These are phyloP conservation scores for Sarocladiaceae sp. DNA, from an alignment of 2,329 filamentous ascomycete genomes.

Conservation along the genomic window DNA sequence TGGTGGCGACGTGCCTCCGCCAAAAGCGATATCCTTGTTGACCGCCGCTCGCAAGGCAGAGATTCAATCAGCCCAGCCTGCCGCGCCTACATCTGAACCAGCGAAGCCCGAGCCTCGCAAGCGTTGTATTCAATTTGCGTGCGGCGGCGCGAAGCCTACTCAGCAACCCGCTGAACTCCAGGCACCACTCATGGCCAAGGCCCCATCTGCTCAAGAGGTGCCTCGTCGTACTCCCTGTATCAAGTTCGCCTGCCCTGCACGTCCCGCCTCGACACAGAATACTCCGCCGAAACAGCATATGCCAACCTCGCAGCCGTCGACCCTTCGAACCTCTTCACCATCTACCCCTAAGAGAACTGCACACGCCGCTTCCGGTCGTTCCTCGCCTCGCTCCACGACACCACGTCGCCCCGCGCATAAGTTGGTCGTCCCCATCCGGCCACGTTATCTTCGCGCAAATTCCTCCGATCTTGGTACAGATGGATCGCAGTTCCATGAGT, in stretches of 20 bases:
- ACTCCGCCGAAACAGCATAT: constrained; percentile 27
- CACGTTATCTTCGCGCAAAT: constrained; percentile 47
- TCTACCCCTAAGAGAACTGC: constrained; percentile 20
- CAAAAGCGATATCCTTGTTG: constrained; percentile 21
- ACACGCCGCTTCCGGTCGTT: constrained; percentile 16
- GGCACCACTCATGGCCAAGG: constrained; percentile 28
- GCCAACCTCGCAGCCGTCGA: constrained; percentile 11
- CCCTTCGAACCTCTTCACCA: constrained; percentile 10
- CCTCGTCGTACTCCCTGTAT: constrained; percentile 57
- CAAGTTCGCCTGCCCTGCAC: constrained; percentile 70
- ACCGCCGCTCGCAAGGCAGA: constrained; percentile 15
- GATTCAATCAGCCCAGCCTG: not conserved
- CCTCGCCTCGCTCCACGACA: constrained; percentile 18
- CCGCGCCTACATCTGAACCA: constrained; percentile 8
- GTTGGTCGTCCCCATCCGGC: constrained; percentile 21
- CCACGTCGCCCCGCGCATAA: constrained; percentile 16
- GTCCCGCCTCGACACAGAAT: constrained; percentile 38
- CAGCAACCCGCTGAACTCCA: constrained; percentile 33
- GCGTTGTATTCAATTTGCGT: constrained; percentile 90
- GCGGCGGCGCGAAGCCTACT: constrained; percentile 58
- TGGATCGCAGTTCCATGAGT: constrained; percentile 76
- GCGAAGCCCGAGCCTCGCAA: constrained; percentile 51
- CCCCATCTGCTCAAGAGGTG: constrained; percentile 31
- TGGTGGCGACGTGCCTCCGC: constrained; percentile 20
- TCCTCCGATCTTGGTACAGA: constrained; percentile 49